Evolutionary conservation across 1,284 basidiomycete genomes (phyloP), one percentile per base, ranked within the genome.

Genomic region (Rugosomyces carneus): DNA sequence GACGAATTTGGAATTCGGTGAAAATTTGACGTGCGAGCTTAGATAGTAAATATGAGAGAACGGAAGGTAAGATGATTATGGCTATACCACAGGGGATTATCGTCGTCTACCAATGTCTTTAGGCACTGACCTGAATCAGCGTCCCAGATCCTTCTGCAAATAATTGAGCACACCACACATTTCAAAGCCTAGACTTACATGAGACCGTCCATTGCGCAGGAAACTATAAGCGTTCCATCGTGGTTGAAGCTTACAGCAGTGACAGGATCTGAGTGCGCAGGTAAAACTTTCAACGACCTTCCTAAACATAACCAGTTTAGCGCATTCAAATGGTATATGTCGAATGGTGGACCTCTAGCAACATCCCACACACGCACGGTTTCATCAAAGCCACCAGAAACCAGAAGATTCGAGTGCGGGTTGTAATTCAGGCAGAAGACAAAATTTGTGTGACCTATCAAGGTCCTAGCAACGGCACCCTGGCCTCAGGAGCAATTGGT

Each of bases 261-360:
- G 16, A 99, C 92, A 9, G 96, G 93, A 63, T 99, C 96, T 0
- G 92, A 93, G 70, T 99, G 96, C 0, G 96, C 96, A 13, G 94
- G 90, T 5, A 97, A 68, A 4, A 85, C 81, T 60, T 88, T 85
- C 57, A 95, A 64, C 2, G 81, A 80, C 61, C 75, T 84, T 45
- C 27, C 11, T 23, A 24, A 4, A 32, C 11, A 24, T 31, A n/a
- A 8, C 16, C 32, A 4, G 16, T 23, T 34, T 16, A 29, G 27
- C 27, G 3, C 27, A 7, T 23, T 23, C 7, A 23, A 3, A 23
- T 23, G 7, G 15, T 16, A 34, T 4, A 34, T n/a, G n/a, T 34
- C 15, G 18, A 9, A 18, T 16, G 23, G 49, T 68, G n/a, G 52
- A 89, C 89, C 90, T 76, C 83, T 73, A 24, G 85, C 80, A n/a